These are phyloP conservation scores for Pharus latifolius DNA, from an alignment of 176 grass and related monocot genomes.

Conservation along the genomic window DNA sequence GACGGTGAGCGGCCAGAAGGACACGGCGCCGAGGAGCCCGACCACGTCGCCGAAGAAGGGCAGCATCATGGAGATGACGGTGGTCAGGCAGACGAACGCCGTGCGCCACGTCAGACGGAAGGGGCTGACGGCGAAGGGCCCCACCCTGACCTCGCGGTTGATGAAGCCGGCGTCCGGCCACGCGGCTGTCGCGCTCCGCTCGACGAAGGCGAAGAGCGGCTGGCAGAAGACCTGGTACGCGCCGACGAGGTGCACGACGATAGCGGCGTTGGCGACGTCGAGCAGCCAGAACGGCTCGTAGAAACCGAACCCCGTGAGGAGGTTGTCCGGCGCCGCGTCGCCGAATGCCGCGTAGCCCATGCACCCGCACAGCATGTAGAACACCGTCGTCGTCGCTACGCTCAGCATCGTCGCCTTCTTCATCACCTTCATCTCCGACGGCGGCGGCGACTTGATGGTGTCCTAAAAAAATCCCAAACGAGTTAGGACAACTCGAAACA, in stretches of 20 bases:
- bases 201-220: conserved; percentile 77
- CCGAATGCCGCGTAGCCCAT: conserved; percentile 90
- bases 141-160: neutral
- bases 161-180: conserved; percentile 68
- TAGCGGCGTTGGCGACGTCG: conserved; percentile 80
- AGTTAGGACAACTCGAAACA: neutral
- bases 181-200: conserved; percentile 29
- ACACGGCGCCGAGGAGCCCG: conserved; percentile 46
- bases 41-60: conserved; percentile 71
- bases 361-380: conserved; percentile 89
- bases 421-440: conserved; percentile 85
- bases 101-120: conserved; percentile 59
- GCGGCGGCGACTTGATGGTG: conserved; percentile 67
- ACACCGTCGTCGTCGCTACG: conserved; percentile 54
- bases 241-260: conserved; percentile 74
- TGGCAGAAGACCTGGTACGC: conserved; percentile 81
- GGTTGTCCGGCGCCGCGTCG: conserved; percentile 65
- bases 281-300: conserved; percentile 92
- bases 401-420: conserved; percentile 55
- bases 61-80: conserved; percentile 52
- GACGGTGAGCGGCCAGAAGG: conserved; percentile 65
- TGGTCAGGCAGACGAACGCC: conserved; percentile 41
- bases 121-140: conserved; percentile 9
- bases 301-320: conserved; percentile 86
- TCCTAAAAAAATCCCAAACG: conserved; percentile 19